Percentiles rank a stretch among this genome's conserved stretches.
These are phyloP conservation scores for Purpureocillium takamizusanense DNA, from an alignment of 2,329 filamentous ascomycete species.

Conservation along the genomic window DNA sequence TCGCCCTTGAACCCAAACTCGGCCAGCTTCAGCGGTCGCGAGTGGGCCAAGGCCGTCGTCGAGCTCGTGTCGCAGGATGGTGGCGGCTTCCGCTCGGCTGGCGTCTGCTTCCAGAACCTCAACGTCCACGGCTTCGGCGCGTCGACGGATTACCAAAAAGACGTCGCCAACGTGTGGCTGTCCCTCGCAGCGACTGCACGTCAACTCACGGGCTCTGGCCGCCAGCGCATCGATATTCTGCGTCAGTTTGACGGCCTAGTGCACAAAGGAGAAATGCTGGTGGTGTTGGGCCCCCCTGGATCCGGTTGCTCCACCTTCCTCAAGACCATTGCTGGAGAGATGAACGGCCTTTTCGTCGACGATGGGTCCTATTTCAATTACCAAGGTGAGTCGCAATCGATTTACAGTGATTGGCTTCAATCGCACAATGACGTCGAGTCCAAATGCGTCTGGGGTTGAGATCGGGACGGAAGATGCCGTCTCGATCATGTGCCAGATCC, in stretches of 20 bases:
- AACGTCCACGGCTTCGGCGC: slow-evolving; percentile 60
- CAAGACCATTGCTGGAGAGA: slow-evolving; percentile 77
- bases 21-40: slow-evolving; percentile 41
- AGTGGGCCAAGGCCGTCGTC: slow-evolving; percentile 54
- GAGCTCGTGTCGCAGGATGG: slow-evolving; percentile 42
- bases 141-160: slow-evolving; percentile 62
- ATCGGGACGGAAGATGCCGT: slow-evolving; percentile 5
- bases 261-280: slow-evolving; percentile 63
- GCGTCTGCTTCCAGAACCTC: slow-evolving; percentile 58
- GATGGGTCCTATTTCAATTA: slow-evolving; percentile 70
- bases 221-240: slow-evolving; percentile 58
- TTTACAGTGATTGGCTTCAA: too few relatives aligned
- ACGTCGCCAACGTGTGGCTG: slow-evolving; percentile 53
- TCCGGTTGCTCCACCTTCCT: slow-evolving; percentile 77
- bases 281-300: slow-evolving; percentile 63
- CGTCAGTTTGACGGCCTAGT: slow-evolving; percentile 60
- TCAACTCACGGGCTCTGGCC: slow-evolving; percentile 40
- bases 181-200: slow-evolving; percentile 34
- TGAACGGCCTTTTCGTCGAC: slow-evolving; percentile 68
- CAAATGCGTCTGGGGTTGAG: too few relatives aligned
- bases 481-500: not conserved
- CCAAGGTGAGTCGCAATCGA: slow-evolving; percentile 42
- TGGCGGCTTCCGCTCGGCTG: slow-evolving; percentile 48
- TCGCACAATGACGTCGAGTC: too few relatives aligned
- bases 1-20: slow-evolving; percentile 46